Percentiles rank a stretch among this genome's conserved stretches.
phyloP scores from a whole-genome alignment of 768 basidiomycete genomes.

The Phanerochaete sordida region DNA sequence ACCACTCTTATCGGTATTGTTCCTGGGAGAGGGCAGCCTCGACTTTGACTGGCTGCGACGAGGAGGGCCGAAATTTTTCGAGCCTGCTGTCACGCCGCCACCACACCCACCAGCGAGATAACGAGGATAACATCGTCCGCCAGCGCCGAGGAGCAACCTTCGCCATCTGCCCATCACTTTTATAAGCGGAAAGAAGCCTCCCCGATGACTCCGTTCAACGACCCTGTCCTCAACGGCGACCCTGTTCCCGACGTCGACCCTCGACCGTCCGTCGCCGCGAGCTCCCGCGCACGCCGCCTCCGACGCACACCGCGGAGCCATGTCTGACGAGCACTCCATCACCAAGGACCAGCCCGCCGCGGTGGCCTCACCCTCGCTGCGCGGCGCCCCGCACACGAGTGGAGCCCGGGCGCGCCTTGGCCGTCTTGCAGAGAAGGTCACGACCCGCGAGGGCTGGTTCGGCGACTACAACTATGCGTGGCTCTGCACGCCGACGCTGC shows the following conservation, averaged over 20 bases:
- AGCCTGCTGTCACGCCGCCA: neutral
- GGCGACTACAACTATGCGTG: slow-evolving; percentile 77
- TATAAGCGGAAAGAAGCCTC: neutral
- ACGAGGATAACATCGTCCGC: neutral
- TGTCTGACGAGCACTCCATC: slow-evolving; percentile 23
- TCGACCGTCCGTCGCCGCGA: neutral
- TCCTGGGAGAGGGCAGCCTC: neutral
- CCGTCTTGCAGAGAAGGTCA: slow-evolving; percentile 33
- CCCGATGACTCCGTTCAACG: neutral
- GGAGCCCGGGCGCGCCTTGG: slow-evolving; percentile 11
- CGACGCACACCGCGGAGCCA: slow-evolving; percentile 8
- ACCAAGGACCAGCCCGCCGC: slow-evolving; percentile 29
- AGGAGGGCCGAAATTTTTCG: slow-evolving; percentile 1
- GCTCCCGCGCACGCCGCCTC: neutral
- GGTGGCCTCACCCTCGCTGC: slow-evolving; percentile 13
- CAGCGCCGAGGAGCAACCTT: neutral
- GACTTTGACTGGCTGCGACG: neutral
- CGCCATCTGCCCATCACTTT: neutral
- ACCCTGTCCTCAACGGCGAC: neutral
- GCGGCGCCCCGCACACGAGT: neutral
- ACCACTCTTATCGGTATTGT: neutral
- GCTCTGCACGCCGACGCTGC: slow-evolving; percentile 68
- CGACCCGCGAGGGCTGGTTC: slow-evolving; percentile 68
- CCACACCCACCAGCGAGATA: neutral
- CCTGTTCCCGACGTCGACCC: neutral